phyloP scores from a whole-genome alignment of 371 early-diverging fungal species.

The Mortierella sp. region DNA sequence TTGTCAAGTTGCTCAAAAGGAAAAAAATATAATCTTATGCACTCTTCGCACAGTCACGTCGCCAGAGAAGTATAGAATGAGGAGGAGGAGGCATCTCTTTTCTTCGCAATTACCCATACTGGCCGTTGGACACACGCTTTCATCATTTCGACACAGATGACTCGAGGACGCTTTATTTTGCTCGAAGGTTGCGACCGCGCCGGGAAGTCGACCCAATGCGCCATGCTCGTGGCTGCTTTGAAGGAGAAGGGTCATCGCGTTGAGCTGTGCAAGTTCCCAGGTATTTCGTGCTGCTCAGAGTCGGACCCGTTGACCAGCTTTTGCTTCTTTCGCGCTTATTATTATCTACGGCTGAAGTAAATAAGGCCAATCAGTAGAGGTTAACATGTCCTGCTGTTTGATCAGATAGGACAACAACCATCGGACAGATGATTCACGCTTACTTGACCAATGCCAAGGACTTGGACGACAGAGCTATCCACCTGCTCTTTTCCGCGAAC shows the following conservation, averaged over 20 bases:
- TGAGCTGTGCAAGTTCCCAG: conserved; percentile 82
- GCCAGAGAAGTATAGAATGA: not conserved
- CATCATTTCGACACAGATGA: conserved; percentile 25
- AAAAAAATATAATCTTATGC: not conserved
- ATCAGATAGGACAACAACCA: conserved; percentile 90
- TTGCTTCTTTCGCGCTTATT: not conserved
- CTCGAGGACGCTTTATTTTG: conserved; percentile 94
- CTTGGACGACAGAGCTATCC: conserved; percentile 90
- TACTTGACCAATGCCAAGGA: conserved; percentile 82
- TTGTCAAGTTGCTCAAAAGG: not conserved
- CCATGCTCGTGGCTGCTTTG: conserved; percentile 74
- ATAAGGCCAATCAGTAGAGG: not conserved
- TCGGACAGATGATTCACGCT: conserved; percentile 92
- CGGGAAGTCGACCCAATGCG: conserved; percentile 96
- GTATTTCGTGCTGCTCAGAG: conserved; percentile 49
- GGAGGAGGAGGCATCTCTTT: not conserved
- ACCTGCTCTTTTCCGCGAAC: conserved; percentile 98
- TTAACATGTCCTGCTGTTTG: not conserved
- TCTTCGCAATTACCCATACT: not conserved
- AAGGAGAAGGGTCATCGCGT: conserved; percentile 60
- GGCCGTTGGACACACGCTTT: not conserved
- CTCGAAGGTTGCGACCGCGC: conserved; percentile 97
- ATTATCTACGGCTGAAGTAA: not conserved
- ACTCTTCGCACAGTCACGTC: not conserved
- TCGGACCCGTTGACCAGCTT: not conserved